phyloP scores from a whole-genome alignment of 2,329 filamentous ascomycete genomes.

The Cladosporium sp. region DNA sequence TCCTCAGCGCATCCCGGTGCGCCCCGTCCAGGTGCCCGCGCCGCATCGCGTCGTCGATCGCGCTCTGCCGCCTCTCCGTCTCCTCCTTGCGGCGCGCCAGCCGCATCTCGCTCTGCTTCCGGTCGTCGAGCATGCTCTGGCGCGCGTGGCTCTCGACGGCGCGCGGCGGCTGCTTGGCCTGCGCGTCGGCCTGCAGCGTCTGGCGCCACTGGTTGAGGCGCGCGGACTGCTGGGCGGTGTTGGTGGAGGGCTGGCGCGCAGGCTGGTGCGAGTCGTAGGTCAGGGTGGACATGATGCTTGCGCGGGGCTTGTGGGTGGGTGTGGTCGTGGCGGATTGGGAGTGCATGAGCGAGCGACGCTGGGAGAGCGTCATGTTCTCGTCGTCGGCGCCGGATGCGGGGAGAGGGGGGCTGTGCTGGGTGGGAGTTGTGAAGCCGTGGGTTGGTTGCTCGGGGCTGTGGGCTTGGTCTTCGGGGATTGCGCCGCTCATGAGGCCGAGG shows the following conservation, averaged over 20 bases:
- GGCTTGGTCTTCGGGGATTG: conserved; percentile 14
- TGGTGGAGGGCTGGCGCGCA: conserved; percentile 40
- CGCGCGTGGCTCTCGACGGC: conserved; percentile 31
- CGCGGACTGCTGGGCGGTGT: conserved; percentile 46
- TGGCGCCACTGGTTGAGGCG: conserved; percentile 60
- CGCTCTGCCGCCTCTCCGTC: conserved; percentile 53
- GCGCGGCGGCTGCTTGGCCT: conserved; percentile 21
- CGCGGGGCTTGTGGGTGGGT: conserved; percentile 12
- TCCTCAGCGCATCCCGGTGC: conserved; percentile 72
- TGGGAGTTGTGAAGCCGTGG: conserved; percentile 8
- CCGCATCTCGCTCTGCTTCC: conserved; percentile 55
- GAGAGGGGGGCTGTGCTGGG: conserved; percentile 4
- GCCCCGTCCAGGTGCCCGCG: conserved; percentile 66
- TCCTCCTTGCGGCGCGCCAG: conserved; percentile 53
- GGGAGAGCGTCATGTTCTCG: conserved; percentile 67
- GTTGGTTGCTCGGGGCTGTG: conserved; percentile 13
- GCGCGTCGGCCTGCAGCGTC: conserved; percentile 16
- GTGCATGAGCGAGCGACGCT: conserved; percentile 45
- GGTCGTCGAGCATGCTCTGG: conserved; percentile 51
- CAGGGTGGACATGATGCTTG: conserved; percentile 8
- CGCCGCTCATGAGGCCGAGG: conserved; percentile 19
- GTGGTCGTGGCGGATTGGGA: conserved; percentile 16
- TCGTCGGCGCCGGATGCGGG: conserved; percentile 34
- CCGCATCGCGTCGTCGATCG: conserved; percentile 70
- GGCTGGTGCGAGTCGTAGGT: conserved; percentile 52